Base-by-base conservation (phyloP, 2,329 filamentous ascomycete species). In the Aspergillus sp. region DNA sequence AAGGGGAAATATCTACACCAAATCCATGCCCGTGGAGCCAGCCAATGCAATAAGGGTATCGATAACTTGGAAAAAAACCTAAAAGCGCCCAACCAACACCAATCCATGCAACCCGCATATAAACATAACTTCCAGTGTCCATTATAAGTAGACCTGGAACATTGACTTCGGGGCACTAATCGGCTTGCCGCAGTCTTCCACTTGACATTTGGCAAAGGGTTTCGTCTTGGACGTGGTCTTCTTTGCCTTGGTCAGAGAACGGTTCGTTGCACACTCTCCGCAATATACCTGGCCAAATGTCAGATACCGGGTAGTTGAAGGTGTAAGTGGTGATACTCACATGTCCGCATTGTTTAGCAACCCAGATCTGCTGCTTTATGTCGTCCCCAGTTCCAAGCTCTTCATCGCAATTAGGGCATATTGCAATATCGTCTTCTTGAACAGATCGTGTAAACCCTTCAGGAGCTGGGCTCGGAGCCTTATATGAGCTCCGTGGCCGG, bases 321-420 rank as follows among this genome's bases (percentile, higher is more conserved):
- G 4, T 11, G 34, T 25, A 17, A 8, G 25, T 13, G 28, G 25
- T 61, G 28, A 46, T 48, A 82, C 86, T 76, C 84, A 98, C 95
- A 80, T 99, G 95, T 66, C 95, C 95, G 75, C 95, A 99, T 55
- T 85, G 85, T 77, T 93, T 97, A 41, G 95, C 84, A 0, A 95
- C 90, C 93, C 93, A 98, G 64, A 98, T 94, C 70, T 97, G 91
- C 72, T 91, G 89, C 77, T 96, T 93, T 38, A 81, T 74, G 30
- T 83, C 82, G 58, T 83, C 87, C 15, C 93, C 91, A 54, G 89
- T 87, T 6, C 92, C 90, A 17, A 99, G 80, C 77, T 98, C 94
- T 61, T 91, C 85, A 19, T 90, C 89, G 70, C 95, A 99, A 61
- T 91, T 91, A 0, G 94, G 91, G 74, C 95, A 99, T 1, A 97